These are phyloP conservation scores for Clavulina sp. DNA, from an alignment of 768 basidiomycete species.

Conservation along the genomic window DNA sequence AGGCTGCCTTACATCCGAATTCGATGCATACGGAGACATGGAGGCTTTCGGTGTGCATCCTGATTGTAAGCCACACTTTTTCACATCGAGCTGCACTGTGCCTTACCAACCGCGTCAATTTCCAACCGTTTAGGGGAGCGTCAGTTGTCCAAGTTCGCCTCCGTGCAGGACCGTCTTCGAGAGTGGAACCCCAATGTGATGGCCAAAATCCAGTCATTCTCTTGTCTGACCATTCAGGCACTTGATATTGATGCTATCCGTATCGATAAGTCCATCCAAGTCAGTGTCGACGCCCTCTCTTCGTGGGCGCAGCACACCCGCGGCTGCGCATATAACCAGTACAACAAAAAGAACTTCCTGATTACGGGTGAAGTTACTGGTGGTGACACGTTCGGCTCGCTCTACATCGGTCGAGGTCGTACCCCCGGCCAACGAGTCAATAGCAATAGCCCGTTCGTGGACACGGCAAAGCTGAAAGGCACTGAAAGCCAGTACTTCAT, in stretches of 20 bases:
- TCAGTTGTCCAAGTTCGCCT: slow-evolving; percentile 87
- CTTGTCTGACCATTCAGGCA: slow-evolving; percentile 74
- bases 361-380: slow-evolving; percentile 91
- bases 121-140: slow-evolving; percentile 40
- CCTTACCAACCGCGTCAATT: slow-evolving; percentile 3
- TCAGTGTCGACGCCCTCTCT: slow-evolving; percentile 66
- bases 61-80: slow-evolving; percentile 30
- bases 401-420: slow-evolving; percentile 82
- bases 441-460: slow-evolving; percentile 35
- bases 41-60: slow-evolving; percentile 95
- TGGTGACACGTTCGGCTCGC: slow-evolving; percentile 73
- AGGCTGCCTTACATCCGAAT: slow-evolving; percentile 70
- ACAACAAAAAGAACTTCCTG: slow-evolving; percentile 76
- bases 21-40: slow-evolving; percentile 93
- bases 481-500: slow-evolving; percentile 59
- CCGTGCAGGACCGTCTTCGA: slow-evolving; percentile 86
- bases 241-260: slow-evolving; percentile 89
- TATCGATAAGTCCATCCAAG: slow-evolving; percentile 86
- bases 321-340: slow-evolving; percentile 45
- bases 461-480: slow-evolving; percentile 49
- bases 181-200: slow-evolving; percentile 78
- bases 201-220: slow-evolving; percentile 57
- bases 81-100: background rate
- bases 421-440: slow-evolving; percentile 36
- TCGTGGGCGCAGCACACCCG: slow-evolving; percentile 60